Evolutionary conservation across 2,329 filamentous ascomycete genomes (phyloP).

Genomic region (Colletotrichum paranaense): DNA sequence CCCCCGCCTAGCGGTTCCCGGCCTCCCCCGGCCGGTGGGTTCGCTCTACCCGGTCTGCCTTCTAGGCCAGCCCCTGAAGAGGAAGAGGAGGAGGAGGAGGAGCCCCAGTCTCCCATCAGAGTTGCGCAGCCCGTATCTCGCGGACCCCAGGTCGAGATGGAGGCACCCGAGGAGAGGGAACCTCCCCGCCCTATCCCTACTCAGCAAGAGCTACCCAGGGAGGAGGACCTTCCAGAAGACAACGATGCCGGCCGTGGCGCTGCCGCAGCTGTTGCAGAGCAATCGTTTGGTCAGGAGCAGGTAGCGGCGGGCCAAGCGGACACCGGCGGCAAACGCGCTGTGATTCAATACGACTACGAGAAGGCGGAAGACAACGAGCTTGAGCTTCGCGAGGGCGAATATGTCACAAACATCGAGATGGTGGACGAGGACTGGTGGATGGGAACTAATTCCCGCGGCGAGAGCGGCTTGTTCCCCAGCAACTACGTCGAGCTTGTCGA

Average conservation of each 20-base stretch:
- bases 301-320: conserved; percentile 47
- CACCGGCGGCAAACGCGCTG: conserved; percentile 73
- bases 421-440: conserved; percentile 99
- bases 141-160: conserved; percentile 62
- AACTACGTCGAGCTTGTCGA: conserved; percentile 94
- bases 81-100: conserved; percentile 67
- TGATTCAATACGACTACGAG: conserved; percentile 95
- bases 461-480: conserved; percentile 92
- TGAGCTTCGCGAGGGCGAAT: conserved; percentile 88
- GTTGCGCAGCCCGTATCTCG: conserved; percentile 88
- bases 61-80: conserved; percentile 67
- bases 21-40: conserved; percentile 78
- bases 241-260: conserved; percentile 70
- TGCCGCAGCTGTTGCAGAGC: conserved; percentile 64
- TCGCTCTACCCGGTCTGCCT: conserved; percentile 83
- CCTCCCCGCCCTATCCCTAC: conserved; percentile 71
- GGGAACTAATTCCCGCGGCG: conserved; percentile 86
- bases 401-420: conserved; percentile 93
- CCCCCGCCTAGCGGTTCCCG: conserved; percentile 66
- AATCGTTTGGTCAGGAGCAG: conserved; percentile 53
- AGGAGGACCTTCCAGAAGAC: conserved; percentile 72
- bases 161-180: conserved; percentile 62
- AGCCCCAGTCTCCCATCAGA: conserved; percentile 80
- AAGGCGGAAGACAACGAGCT: conserved; percentile 98
- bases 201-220: conserved; percentile 68